Base-by-base conservation (phyloP, 2,329 filamentous ascomycete species). In the Colletotrichum tamarilloi region DNA sequence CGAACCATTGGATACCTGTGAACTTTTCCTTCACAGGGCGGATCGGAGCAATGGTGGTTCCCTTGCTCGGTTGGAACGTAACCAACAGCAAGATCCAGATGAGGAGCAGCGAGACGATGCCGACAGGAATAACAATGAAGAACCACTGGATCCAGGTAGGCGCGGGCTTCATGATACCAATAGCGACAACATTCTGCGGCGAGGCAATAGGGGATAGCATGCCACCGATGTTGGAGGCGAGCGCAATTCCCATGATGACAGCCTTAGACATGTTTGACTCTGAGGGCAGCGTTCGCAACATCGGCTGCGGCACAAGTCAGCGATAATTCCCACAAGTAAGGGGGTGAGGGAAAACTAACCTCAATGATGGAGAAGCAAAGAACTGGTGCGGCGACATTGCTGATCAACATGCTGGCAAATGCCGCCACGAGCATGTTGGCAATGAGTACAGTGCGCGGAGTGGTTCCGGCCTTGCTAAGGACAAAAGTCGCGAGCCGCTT, bases 351-450 rank as follows among this genome's bases (percentile, higher is more conserved):
- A 22, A 5, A 30, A 78, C 87, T 77, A 83, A 94, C 93, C 88
- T 98, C 95, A 73, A 99, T 97, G 79, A 99, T 98, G 24, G 95
- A 97, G 83, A 97, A 98, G 86, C 97, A 99, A 49, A 99, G 89
- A 11, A 99, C 97, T 0, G 97, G 97, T 1, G 97, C 96, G 1
- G 97, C 97, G 32, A 99, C 97, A 77, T 99, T 99, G 84, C 95
- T 98, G 79, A 99, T 98, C 88, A 97, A 95, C 97, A 99, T 99
- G 78, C 95, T 98, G 9, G 97, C 93, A 81, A 99, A 97, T 79
- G 97, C 97, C 68, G 96, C 95, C 55, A 99, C 97, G 78, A 98
- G 95, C 97, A 99, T 99, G 84, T 96, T 98, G 67, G 96, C 97
- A n/a, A 99, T 84, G 5, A 99, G 88, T 4, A 99, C 97, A 2